A percentile compares a stretch with the other conserved stretches of the same genome.
Evolutionary conservation across 2,329 filamentous ascomycete genomes (phyloP).

Genomic region (Hypoxylon sp.): DNA sequence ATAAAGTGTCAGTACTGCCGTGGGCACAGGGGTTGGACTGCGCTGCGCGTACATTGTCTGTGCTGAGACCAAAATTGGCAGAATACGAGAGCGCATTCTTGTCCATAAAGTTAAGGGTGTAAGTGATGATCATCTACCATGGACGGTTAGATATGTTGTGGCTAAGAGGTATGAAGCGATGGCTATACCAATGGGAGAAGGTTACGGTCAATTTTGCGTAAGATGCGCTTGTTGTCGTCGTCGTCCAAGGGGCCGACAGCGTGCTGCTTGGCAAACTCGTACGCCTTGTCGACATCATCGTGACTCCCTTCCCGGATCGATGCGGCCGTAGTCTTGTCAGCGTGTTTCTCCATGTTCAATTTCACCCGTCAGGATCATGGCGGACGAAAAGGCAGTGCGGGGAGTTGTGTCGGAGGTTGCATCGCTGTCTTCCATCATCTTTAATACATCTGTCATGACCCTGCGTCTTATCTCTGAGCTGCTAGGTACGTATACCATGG

Average conservation of each 20-base stretch:
- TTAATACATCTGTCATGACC: conserved; percentile 23
- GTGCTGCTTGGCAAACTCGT: conserved; percentile 45
- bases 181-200: conserved; percentile 46
- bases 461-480: conserved; percentile 25
- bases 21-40: neutral
- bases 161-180: neutral
- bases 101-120: conserved; percentile 52
- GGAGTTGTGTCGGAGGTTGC: conserved; percentile 28
- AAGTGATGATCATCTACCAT: conserved; percentile 47
- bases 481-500: neutral
- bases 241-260: conserved; percentile 33
- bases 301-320: conserved; percentile 31
- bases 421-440: conserved; percentile 20
- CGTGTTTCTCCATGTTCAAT: conserved; percentile 37
- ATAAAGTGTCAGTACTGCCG: conserved; percentile 11
- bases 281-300: conserved; percentile 43
- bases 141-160: conserved; percentile 10
- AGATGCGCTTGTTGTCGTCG: conserved; percentile 46
- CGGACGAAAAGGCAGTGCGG: neutral
- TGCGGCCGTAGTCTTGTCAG: conserved; percentile 23
- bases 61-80: conserved; percentile 45
- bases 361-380: conserved; percentile 6
- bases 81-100: conserved; percentile 50
- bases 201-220: conserved; percentile 48
- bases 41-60: conserved; percentile 40